These are phyloP conservation scores for Coemansia asiatica DNA, from an alignment of 192 early-diverging fungal genomes.

Conservation along the genomic window DNA sequence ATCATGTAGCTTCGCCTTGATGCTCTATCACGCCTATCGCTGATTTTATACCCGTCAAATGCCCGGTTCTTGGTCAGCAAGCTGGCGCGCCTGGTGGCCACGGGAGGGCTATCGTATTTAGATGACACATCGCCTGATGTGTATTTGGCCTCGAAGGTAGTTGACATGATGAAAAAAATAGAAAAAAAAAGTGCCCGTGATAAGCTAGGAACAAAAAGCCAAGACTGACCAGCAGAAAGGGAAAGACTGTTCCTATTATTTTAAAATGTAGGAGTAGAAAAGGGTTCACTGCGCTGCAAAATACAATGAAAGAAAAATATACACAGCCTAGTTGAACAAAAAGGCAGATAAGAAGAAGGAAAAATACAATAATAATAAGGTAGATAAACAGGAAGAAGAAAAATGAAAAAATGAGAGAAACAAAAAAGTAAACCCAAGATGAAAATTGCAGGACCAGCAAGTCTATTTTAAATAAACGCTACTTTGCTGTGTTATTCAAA, in stretches of 20 bases:
- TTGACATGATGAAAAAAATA: slow-evolving; percentile 1
- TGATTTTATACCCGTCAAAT: slow-evolving; percentile 49
- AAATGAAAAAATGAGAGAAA: not conserved
- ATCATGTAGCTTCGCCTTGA: slow-evolving; percentile 15
- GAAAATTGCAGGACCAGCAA: not conserved
- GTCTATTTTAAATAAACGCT: not conserved
- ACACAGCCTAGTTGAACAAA: not conserved
- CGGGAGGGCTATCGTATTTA: slow-evolving; percentile 1
- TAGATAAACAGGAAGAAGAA: not conserved
- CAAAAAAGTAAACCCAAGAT: not conserved
- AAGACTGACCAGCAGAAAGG: not conserved
- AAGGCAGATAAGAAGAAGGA: not conserved
- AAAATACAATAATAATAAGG: not conserved
- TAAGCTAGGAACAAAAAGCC: not conserved
- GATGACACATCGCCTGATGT: slow-evolving; percentile 8
- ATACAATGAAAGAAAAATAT: not conserved
- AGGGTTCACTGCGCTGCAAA: not conserved
- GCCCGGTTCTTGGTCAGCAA: slow-evolving; percentile 49
- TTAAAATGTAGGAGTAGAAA: not conserved
- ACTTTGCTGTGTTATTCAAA: no score
- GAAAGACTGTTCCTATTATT: not conserved
- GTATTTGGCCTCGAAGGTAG: slow-evolving; percentile 31
- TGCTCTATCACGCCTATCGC: slow-evolving; percentile 12
- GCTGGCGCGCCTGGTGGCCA: slow-evolving; percentile 34
- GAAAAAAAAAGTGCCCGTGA: no score